Conservation (phyloP, 345 rosid species). For the Acer saccharum region DNA sequence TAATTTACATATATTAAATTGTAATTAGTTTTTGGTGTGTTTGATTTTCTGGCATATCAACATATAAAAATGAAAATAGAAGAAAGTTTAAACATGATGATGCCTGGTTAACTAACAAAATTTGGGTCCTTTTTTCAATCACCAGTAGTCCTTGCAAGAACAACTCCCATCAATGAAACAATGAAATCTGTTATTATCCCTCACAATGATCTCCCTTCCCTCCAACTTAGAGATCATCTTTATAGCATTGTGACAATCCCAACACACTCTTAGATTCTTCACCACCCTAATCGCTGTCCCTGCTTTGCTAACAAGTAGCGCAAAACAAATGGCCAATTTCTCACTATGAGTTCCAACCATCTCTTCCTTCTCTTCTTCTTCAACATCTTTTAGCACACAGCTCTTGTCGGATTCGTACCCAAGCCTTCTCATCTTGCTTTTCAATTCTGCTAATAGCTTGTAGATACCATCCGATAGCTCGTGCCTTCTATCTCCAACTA, state of each 20-base stretch:
- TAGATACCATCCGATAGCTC: slow-evolving; percentile 38
- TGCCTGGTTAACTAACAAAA: too few relatives aligned
- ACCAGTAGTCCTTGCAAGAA: slow-evolving; percentile 49
- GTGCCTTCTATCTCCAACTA: slow-evolving; percentile 34
- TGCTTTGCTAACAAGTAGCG: slow-evolving; percentile 40
- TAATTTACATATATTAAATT: too few relatives aligned
- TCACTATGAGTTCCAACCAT: slow-evolving; percentile 46
- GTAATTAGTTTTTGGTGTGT: too few relatives aligned
- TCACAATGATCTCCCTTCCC: slow-evolving; percentile 34
- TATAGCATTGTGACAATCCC: slow-evolving; percentile 40
- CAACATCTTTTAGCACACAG: slow-evolving; percentile 44
- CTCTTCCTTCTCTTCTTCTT: slow-evolving; percentile 48
- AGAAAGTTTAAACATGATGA: too few relatives aligned
- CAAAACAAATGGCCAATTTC: slow-evolving; percentile 45
- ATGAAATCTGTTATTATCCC: slow-evolving; percentile 49
- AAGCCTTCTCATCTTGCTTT: slow-evolving; percentile 31
- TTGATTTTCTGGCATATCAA: too few relatives aligned
- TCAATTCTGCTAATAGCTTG: slow-evolving; percentile 26
- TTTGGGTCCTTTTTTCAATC: not conserved
- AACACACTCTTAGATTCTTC: slow-evolving; percentile 44
- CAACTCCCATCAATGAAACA: slow-evolving; percentile 40
- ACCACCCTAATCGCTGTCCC: slow-evolving; percentile 40
- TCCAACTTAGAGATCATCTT: slow-evolving; percentile 39
- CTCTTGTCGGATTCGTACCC: slow-evolving; percentile 41
- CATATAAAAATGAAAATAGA: too few relatives aligned